These are phyloP conservation scores for Eucalyptus urophylla DNA, from an alignment of 345 rosid genomes.

Conservation along the genomic window DNA sequence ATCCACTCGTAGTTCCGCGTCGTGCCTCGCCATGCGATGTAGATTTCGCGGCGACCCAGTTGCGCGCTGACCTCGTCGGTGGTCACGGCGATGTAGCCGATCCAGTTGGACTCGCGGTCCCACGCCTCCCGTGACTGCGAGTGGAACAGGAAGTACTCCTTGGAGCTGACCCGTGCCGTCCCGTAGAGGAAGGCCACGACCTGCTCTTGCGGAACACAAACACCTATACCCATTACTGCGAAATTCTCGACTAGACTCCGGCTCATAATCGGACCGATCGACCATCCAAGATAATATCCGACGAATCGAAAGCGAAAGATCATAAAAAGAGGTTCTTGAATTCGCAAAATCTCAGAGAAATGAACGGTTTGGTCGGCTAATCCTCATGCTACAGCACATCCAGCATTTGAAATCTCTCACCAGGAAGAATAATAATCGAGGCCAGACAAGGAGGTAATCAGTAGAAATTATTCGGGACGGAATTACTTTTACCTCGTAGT, in stretches of 20 bases:
- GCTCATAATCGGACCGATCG: not conserved
- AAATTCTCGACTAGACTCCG: not conserved
- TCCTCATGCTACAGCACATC: not conserved
- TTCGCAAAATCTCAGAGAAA: not conserved
- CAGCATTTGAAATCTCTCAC: not conserved
- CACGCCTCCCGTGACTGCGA: constrained; percentile 65
- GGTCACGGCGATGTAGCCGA: constrained; percentile 73
- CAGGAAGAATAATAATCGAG: not conserved
- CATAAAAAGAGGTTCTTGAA: not conserved
- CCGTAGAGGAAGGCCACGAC: constrained; percentile 60
- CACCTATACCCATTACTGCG: not conserved
- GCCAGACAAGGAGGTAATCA: not conserved
- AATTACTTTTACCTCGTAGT: constrained; percentile 8
- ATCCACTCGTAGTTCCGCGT: constrained; percentile 83
- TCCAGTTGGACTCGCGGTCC: constrained; percentile 99
- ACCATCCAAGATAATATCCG: not conserved
- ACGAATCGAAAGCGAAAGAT: not conserved
- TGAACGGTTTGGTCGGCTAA: not conserved
- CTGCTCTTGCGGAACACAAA: not conserved
- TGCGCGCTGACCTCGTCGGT: constrained; percentile 31
- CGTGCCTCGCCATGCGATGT: constrained; percentile 66
- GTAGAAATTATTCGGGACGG: not conserved
- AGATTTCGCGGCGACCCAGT: constrained; percentile 69
- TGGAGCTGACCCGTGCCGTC: constrained; percentile 50
- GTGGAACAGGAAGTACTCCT: constrained; percentile 54